These are phyloP conservation scores for Malassezia restricta DNA, from an alignment of 1,284 basidiomycete genomes.

Conservation along the genomic window DNA sequence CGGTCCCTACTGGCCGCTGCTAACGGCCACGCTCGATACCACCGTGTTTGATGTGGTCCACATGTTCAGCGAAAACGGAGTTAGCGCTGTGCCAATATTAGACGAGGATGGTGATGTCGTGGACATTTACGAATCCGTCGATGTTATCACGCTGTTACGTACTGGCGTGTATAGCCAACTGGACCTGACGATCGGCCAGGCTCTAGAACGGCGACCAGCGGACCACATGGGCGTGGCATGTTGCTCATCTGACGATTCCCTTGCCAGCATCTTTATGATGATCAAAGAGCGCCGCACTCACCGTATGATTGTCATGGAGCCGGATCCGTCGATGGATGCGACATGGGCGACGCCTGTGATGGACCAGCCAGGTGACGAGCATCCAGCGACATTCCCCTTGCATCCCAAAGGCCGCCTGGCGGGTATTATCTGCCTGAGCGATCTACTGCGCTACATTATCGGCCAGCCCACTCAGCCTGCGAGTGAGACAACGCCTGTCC, in stretches of 20 bases:
- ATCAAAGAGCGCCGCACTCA: conserved; percentile 89
- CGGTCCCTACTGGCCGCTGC: conserved; percentile 68
- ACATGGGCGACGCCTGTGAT: not conserved
- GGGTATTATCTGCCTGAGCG: conserved; percentile 38
- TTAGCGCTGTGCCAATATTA: conserved; percentile 92
- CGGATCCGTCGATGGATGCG: not conserved
- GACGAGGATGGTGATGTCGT: conserved; percentile 85
- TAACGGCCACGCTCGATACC: conserved; percentile 79
- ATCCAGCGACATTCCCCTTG: not conserved
- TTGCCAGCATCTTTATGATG: conserved; percentile 81
- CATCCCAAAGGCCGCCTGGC: conserved; percentile 18
- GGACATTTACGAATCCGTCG: conserved; percentile 95
- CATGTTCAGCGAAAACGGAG: conserved; percentile 90
- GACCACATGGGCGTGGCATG: conserved; percentile 95
- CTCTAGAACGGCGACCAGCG: conserved; percentile 68
- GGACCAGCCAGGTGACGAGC: not conserved
- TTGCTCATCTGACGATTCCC: conserved; percentile 80
- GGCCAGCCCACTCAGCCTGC: conserved; percentile 16
- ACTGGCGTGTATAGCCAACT: conserved; percentile 85
- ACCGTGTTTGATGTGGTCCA: conserved; percentile 97
- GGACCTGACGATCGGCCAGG: conserved; percentile 87
- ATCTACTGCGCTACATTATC: conserved; percentile 39
- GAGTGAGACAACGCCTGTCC: not conserved
- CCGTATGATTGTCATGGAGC: conserved; percentile 52
- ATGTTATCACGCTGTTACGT: conserved; percentile 75